Base-by-base conservation (phyloP, 23 red algal species). In the Pyropia yezoensis region DNA sequence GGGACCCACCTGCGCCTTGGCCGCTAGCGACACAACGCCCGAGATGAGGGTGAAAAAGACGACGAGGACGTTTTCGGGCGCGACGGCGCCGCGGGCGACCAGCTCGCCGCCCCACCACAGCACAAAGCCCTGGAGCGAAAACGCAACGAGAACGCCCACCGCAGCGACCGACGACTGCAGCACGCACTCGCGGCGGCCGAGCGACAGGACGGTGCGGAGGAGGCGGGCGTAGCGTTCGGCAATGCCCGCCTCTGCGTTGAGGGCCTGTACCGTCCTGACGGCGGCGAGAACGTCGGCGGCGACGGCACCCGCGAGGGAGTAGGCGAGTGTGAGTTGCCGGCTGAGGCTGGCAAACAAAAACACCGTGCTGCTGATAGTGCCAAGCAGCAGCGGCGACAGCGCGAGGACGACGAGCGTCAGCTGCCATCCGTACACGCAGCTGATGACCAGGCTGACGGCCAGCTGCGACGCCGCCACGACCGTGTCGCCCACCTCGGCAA, bases 371-470 rank as follows among this genome's bases (percentile, higher is more conserved):
- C 32, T 58, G 49, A 71, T 69, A 2, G 57, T 61, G 29, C 4
- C 12, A 0, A 61, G 29, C 16, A 85, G 62, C 26, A 85, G 34
- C 7, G 80, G 80, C 15, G 72, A 69, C 3, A 85, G 65, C 14
- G 47, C 80, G 52, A 85, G 80, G 22, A 85, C 62, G 28, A 85
- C 66, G 27, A 77, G 74, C 20, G 91, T 89, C 11, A 96, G 71
- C 23, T 66, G 62, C 74, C 80, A 78, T 13, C 81, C 91, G 28
- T 87, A 89, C 17, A 91, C 61, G 47, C 83, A 70, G 52, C 88
- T 78, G n/a, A 83, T 63, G 11, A 78, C 34, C 23, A 82, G 83
- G 28, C 63, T 82, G 20, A 78, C 27, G 19, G 70, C 18, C 21
- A 77, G 75, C 51, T 88, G 83, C 16, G 61, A 27, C 49, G 71